A percentile compares a stretch with the other conserved stretches of the same genome.
phyloP scores from a whole-genome alignment of 139 green algal genomes.

The Zygnema circumcarinatum region DNA sequence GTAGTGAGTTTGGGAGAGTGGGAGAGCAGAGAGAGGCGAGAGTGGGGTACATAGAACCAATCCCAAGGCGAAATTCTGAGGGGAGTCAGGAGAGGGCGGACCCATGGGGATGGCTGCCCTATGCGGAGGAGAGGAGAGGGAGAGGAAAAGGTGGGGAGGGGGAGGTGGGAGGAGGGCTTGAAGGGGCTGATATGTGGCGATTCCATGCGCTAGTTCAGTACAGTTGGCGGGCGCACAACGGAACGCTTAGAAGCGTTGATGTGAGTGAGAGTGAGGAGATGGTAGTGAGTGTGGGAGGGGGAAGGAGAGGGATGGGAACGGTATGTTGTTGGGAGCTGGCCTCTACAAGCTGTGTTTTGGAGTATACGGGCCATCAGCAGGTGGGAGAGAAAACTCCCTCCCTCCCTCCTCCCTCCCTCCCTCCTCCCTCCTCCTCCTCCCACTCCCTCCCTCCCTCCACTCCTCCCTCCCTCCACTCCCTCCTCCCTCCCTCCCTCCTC shows the following conservation, averaged over 20 bases:
- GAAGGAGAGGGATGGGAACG: background rate
- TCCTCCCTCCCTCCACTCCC: too few relatives aligned
- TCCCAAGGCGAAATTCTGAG: background rate
- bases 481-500: too few relatives aligned
- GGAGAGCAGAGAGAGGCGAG: too few relatives aligned
- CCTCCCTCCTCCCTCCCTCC: background rate
- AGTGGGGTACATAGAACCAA: too few relatives aligned
- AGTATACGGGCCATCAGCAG: background rate
- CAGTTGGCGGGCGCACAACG: background rate
- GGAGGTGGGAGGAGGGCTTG: background rate
- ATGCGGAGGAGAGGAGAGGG: background rate
- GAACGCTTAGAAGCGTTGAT: background rate
- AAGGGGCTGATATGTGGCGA: background rate
- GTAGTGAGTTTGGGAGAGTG: too few relatives aligned
- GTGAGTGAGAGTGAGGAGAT: background rate
- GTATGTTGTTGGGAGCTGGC: background rate
- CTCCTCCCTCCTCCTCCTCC: background rate
- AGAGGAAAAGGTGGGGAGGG: background rate
- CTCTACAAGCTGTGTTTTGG: background rate
- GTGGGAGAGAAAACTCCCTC: background rate
- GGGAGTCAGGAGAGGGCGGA: background rate
- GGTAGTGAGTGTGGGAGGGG: background rate
- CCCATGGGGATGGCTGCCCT: background rate
- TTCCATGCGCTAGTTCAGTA: background rate
- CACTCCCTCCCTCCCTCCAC: too few relatives aligned